A percentile compares a stretch with the other conserved stretches of the same genome.
Conservation (phyloP, 345 rosid genomes). For the Eucalyptus dawsonii region DNA sequence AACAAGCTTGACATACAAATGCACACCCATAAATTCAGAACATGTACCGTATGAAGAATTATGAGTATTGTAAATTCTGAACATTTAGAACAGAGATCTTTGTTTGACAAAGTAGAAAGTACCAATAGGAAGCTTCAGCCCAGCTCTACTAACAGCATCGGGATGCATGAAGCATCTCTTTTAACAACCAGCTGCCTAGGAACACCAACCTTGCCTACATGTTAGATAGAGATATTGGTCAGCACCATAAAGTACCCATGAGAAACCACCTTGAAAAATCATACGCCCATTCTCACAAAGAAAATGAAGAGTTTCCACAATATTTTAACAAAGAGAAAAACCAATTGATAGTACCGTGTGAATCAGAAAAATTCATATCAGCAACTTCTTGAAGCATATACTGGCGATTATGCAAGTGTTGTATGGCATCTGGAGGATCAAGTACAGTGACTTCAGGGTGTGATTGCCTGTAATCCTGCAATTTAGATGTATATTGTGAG, state of each 20-base stretch:
- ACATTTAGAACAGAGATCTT: not conserved
- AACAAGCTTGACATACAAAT: not conserved
- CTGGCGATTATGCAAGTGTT: constrained; percentile 61
- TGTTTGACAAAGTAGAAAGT: not conserved
- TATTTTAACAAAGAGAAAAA: not conserved
- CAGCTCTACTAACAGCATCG: constrained; percentile 52
- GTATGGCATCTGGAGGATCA: constrained; percentile 80
- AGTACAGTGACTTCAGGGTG: constrained; percentile 84
- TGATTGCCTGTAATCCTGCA: constrained; percentile 50
- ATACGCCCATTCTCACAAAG: not conserved
- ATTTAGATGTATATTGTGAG: not conserved
- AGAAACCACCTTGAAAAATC: not conserved
- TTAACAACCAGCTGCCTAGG: constrained; percentile 55
- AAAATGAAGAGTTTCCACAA: not conserved
- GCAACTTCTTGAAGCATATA: constrained; percentile 82
- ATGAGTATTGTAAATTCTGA: not conserved
- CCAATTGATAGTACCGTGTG: constrained; percentile 19
- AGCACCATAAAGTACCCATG: not conserved
- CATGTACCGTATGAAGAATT: not conserved
- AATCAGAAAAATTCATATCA: constrained; percentile 49
- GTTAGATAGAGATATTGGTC: not conserved
- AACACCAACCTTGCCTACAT: constrained; percentile 53
- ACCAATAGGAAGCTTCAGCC: constrained; percentile 58
- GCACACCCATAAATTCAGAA: not conserved
- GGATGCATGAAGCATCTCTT: constrained; percentile 53